Percentiles rank a stretch among this genome's conserved stretches.
These are phyloP conservation scores for Lipomyces yamanashiensis DNA, from an alignment of 805 yeast genomes.

Conservation along the genomic window DNA sequence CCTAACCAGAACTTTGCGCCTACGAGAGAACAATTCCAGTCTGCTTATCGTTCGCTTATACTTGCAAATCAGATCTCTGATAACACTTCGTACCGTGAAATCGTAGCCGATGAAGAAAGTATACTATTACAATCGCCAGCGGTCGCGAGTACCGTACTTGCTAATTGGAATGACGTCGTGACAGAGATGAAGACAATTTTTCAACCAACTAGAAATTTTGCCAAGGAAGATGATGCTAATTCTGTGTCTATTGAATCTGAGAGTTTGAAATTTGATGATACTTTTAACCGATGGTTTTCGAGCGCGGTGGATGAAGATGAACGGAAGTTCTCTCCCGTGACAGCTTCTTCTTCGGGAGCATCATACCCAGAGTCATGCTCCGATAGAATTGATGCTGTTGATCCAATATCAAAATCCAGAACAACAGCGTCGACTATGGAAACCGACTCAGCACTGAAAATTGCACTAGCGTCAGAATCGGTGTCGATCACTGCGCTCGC, in stretches of 20 bases:
- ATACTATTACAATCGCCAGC: conserved; percentile 6
- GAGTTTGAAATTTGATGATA: not conserved
- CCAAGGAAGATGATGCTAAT: not conserved
- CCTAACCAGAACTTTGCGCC: conserved; percentile 9
- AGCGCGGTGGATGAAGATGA: not conserved
- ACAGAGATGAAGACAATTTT: not conserved
- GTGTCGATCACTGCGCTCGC: conserved; percentile 5
- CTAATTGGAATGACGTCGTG: conserved; percentile 9
- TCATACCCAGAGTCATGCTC: too few species aligned
- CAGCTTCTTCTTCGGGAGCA: too few species aligned
- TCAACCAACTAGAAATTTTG: not conserved
- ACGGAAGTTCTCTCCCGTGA: too few species aligned
- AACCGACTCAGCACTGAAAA: conserved; percentile 3
- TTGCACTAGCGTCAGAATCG: conserved; percentile 8
- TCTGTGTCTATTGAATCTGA: not conserved
- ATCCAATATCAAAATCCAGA: not conserved
- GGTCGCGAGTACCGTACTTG: not conserved
- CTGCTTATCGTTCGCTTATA: conserved; percentile 1
- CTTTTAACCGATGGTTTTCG: not conserved
- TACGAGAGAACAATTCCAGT: conserved; percentile 1
- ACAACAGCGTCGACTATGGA: not conserved
- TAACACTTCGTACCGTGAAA: not conserved
- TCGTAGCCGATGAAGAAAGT: conserved; percentile 5
- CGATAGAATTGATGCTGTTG: too few species aligned
- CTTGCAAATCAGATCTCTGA: not conserved